These are phyloP conservation scores for Monilinia fructicola DNA, from an alignment of 2,329 filamentous ascomycete species.

Conservation along the genomic window DNA sequence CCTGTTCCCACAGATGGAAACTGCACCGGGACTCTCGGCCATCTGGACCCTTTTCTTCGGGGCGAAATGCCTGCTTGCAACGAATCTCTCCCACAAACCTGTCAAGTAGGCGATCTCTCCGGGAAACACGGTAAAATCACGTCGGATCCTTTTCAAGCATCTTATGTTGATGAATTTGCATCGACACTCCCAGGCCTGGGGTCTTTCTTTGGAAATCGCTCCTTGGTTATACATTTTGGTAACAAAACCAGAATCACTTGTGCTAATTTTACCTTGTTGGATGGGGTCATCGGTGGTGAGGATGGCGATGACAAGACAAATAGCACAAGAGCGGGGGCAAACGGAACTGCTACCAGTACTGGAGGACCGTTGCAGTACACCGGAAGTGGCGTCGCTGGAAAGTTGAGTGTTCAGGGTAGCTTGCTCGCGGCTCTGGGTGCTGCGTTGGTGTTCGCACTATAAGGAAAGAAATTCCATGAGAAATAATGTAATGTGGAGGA, in stretches of 20 bases:
- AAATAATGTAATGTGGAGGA: neutral
- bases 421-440: neutral
- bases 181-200: constrained; percentile 52
- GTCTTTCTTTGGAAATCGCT: constrained; percentile 64
- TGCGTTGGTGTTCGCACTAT: constrained; percentile 3
- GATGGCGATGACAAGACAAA: neutral
- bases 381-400: constrained; percentile 14
- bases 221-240: constrained; percentile 62
- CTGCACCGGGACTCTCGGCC: constrained; percentile 65
- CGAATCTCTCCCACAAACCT: constrained; percentile 55
- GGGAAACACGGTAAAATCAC: constrained; percentile 69
- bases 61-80: constrained; percentile 60
- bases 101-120: constrained; percentile 73
- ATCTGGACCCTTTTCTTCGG: constrained; percentile 69
- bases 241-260: constrained; percentile 65
- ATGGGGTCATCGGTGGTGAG: neutral
- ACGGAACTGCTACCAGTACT: constrained; percentile 11
- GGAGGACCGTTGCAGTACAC: constrained; percentile 10
- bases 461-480: neutral
- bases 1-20: constrained; percentile 66
- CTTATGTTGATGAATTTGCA: constrained; percentile 58
- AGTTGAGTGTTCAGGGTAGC: neutral
- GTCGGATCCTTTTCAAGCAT: constrained; percentile 49
- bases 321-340: neutral
- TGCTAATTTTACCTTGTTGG: constrained; percentile 54